phyloP scores from a whole-genome alignment of 1,284 basidiomycete genomes.

The Fomitiporia mediterranea region DNA sequence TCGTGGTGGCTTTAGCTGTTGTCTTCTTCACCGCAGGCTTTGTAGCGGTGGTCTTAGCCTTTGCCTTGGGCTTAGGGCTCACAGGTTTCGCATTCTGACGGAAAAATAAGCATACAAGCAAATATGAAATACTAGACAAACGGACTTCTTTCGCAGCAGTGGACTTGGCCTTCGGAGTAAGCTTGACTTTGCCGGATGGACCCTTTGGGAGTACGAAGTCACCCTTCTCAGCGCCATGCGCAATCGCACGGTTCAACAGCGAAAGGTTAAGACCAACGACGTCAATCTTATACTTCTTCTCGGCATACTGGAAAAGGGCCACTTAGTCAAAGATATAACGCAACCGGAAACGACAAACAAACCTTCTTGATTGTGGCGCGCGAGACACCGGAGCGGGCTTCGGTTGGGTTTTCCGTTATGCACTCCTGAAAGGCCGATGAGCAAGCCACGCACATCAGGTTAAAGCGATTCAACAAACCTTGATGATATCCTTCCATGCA shows the following conservation, averaged over 20 bases:
- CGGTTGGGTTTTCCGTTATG: constrained; percentile 60
- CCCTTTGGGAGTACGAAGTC: constrained; percentile 74
- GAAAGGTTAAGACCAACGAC: constrained; percentile 51
- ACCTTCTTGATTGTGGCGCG: constrained; percentile 79
- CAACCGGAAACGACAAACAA: not conserved
- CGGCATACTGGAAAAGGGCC: constrained; percentile 52
- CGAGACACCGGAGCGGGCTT: constrained; percentile 68
- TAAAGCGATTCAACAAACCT: constrained; percentile 32
- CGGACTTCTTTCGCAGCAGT: constrained; percentile 55
- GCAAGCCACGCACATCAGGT: constrained; percentile 17
- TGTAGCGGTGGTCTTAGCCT: constrained; percentile 6
- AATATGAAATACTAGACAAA: constrained; percentile 28
- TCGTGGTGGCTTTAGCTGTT: not conserved
- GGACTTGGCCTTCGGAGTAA: constrained; percentile 44
- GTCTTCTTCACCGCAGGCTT: constrained; percentile 18
- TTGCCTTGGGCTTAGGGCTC: constrained; percentile 14
- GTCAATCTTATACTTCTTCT: constrained; percentile 66
- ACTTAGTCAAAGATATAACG: constrained; percentile 2
- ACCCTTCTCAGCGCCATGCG: constrained; percentile 56
- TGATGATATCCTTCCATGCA: constrained; percentile 61
- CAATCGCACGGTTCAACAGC: constrained; percentile 71
- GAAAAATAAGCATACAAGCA: constrained; percentile 21
- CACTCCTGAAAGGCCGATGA: constrained; percentile 52
- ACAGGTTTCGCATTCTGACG: constrained; percentile 38
- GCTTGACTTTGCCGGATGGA: constrained; percentile 67